Percentiles rank a stretch among this genome's conserved stretches.
phyloP scores from a whole-genome alignment of 257 asterid species.

The Lavandula angustifolia region DNA sequence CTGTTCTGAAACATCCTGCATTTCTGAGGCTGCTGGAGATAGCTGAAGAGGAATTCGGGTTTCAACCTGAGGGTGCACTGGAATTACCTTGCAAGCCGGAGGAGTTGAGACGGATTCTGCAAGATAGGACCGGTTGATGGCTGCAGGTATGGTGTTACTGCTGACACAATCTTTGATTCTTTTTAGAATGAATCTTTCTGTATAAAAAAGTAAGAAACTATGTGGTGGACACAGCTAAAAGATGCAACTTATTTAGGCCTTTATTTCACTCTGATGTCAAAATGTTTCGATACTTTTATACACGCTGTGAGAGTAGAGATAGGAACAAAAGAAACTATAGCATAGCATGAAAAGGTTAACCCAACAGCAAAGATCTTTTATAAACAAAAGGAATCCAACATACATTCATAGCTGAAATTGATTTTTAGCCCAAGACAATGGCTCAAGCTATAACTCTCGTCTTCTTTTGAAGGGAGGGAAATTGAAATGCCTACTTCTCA shows the following conservation, averaged over 20 bases:
- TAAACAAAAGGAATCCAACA: constrained; percentile 19
- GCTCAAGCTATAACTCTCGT: constrained; percentile 17
- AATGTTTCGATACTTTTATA: not conserved
- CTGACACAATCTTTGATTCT: not conserved
- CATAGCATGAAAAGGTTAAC: not conserved
- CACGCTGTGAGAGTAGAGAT: not conserved
- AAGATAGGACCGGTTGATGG: constrained; percentile 24
- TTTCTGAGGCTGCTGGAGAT: constrained; percentile 41
- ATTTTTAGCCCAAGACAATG: constrained; percentile 10
- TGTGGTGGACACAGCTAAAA: not conserved
- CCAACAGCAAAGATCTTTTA: not conserved
- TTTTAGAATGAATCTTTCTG: constrained; percentile 1
- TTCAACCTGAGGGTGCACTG: constrained; percentile 36
- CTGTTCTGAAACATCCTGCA: constrained; percentile 37
- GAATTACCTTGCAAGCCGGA: constrained; percentile 42
- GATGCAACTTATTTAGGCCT: not conserved
- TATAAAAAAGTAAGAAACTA: constrained; percentile 18
- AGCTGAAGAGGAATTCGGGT: constrained; percentile 49
- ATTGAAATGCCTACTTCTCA: constrained; percentile 6
- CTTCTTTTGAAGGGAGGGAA: not conserved
- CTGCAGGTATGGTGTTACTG: not conserved
- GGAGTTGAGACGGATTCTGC: constrained; percentile 37
- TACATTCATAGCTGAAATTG: constrained; percentile 18
- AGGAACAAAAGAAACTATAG: not conserved
- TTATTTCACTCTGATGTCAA: not conserved